Evolutionary conservation across 768 basidiomycete species (phyloP), one percentile per base, ranked within the genome.

Genomic region (Rhizopogon vesiculosus): DNA sequence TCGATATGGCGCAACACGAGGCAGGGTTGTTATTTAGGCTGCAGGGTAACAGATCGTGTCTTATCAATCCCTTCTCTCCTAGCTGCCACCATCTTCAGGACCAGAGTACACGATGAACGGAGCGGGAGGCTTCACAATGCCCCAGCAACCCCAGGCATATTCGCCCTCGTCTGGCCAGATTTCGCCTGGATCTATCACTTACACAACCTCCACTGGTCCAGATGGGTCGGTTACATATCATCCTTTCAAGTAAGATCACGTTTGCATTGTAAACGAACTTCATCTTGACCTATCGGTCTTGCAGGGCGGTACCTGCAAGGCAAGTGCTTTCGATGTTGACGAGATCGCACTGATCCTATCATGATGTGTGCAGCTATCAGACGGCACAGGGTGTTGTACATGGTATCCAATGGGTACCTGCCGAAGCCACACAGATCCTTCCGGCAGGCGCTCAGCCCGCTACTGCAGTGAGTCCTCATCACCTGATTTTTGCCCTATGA

Each of bases 231-330:
- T 81, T 31, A 65, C 78, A 53, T 91, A 91, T 66, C 85, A 90
- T 63, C 79, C 83, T 12, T 91, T 89, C 81, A 90, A 75, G 89
- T 87, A 63, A 59, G 83, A 71, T 35, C 45, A 15, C 28, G 45
- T 56, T 50, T 42, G 50, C 45, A 52, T 45, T 39, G 8, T 51
- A 22, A 46, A 42, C 22, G n/a, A 38, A 12, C 54, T 15, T 46
- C 40, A 33, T 49, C 53, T 52, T 53, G 54, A 43, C 42, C 43
- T 18, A 57, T 49, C 50, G 42, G 41, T 63, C 60, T 41, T 55
- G 39, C 56, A 90, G 88, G 72, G 88, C 87, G 54, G 84, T 89
- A 41, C 69, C 85, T 55, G 87, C 88, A 40, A 89, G 87, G 89
- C 88, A 66, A 52, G 73, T 69, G 43, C 51, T 39, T 15, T 53